These are phyloP conservation scores for Anthracocystis walkeri DNA, from an alignment of 1,284 basidiomycete species.

Conservation along the genomic window DNA sequence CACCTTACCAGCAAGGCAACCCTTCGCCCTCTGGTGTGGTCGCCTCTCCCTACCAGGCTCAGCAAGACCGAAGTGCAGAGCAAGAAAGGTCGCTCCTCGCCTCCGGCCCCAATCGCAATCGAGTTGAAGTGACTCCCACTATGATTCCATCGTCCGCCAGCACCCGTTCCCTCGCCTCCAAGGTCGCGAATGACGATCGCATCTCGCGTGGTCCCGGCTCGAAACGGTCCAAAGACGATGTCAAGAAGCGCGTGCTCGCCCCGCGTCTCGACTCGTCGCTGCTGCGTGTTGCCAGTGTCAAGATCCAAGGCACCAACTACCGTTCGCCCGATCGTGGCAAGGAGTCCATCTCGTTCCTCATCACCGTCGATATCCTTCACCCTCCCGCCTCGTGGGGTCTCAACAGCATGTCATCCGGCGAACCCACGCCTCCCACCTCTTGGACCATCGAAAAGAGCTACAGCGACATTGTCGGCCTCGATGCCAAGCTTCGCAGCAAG, in stretches of 20 bases:
- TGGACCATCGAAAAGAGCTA: constrained; percentile 97
- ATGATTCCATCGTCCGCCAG: constrained; percentile 48
- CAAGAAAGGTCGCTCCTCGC: constrained; percentile 45
- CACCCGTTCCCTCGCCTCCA: constrained; percentile 41
- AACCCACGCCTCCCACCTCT: constrained; percentile 75
- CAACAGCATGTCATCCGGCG: constrained; percentile 45
- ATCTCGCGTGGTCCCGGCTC: constrained; percentile 25
- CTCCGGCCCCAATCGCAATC: constrained; percentile 44
- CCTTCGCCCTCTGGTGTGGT: constrained; percentile 23
- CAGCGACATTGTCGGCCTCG: constrained; percentile 86
- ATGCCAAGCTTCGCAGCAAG: constrained; percentile 75
- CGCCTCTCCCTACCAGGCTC: constrained; percentile 25
- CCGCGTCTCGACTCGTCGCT: constrained; percentile 61
- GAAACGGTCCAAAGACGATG: constrained; percentile 31
- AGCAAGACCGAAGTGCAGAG: constrained; percentile 25
- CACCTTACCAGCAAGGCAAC: constrained; percentile 22
- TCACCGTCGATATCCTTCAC: constrained; percentile 70
- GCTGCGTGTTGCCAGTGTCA: constrained; percentile 55
- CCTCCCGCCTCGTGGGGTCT: constrained; percentile 70
- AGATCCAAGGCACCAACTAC: constrained; percentile 76
- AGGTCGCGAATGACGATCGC: constrained; percentile 35
- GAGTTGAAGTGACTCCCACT: constrained; percentile 33
- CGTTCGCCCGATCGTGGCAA: constrained; percentile 86
- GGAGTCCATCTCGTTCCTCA: constrained; percentile 85
- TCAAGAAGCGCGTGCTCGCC: constrained; percentile 34